Conservation (phyloP, 306 rosid species). For the Ziziphus jujuba region DNA sequence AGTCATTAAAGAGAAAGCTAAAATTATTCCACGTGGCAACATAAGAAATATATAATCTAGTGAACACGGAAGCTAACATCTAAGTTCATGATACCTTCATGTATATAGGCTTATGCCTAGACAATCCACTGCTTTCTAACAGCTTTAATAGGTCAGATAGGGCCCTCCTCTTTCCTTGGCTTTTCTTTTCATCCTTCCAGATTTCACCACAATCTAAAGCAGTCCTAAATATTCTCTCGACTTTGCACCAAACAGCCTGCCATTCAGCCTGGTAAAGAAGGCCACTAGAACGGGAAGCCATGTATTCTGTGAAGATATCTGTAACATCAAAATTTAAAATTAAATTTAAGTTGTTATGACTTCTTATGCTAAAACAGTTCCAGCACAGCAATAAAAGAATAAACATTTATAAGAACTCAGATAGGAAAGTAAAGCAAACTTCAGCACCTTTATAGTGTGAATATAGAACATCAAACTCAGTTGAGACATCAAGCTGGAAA, state of each 20-base stretch:
- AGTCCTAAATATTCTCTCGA: conserved; percentile 48
- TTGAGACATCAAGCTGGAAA: conserved; percentile 32
- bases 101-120: conserved; percentile 56
- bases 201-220: conserved; percentile 53
- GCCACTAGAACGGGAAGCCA: conserved; percentile 30
- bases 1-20: background rate
- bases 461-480: conserved; percentile 25
- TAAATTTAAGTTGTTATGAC: conserved; percentile 12
- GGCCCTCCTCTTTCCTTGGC: conserved; percentile 69
- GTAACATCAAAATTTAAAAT: conserved; percentile 38
- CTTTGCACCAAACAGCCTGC: conserved; percentile 57
- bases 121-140: conserved; percentile 69
- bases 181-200: conserved; percentile 72
- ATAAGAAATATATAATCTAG: conserved; percentile 11
- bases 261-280: conserved; percentile 47
- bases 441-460: conserved; percentile 28
- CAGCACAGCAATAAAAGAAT: conserved; percentile 3
- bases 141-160: conserved; percentile 71
- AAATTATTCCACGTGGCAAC: background rate
- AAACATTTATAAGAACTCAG: background rate
- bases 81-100: conserved; percentile 44
- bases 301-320: conserved; percentile 31
- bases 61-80: conserved; percentile 14
- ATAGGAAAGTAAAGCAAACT: conserved; percentile 23
- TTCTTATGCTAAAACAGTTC: background rate